phyloP scores from a whole-genome alignment of 169 alveolate species.

The Plasmodium cynomolgi region DNA sequence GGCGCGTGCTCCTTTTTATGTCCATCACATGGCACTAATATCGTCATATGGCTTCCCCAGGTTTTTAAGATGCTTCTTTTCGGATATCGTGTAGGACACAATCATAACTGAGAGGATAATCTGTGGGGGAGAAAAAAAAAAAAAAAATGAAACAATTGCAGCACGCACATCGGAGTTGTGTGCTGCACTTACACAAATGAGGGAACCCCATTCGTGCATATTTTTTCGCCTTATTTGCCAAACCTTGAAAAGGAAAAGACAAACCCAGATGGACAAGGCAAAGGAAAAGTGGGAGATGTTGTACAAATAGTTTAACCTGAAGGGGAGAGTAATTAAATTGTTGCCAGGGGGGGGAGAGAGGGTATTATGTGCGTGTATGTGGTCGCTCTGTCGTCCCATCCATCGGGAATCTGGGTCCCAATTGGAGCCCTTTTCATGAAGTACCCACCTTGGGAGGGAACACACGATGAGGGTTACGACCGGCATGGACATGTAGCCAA shows the following conservation, averaged over 20 bases:
- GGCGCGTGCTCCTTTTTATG: not conserved
- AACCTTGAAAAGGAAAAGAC: conserved; percentile 75
- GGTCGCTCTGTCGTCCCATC: not conserved
- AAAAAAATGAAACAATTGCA: conserved; percentile 1
- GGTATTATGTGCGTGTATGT: not conserved
- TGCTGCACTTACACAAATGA: not conserved
- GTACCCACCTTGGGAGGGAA: conserved; percentile 78
- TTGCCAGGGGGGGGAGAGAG: not conserved
- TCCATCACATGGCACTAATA: conserved; percentile 52
- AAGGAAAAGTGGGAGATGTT: conserved; percentile 61
- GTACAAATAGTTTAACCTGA: conserved; percentile 69
- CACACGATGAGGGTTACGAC: conserved; percentile 82
- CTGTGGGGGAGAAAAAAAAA: conserved; percentile 5
- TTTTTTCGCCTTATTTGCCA: not conserved
- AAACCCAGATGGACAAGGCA: conserved; percentile 69
- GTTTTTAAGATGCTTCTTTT: conserved; percentile 47
- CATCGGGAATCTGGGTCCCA: not conserved
- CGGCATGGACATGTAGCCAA: conserved; percentile 85
- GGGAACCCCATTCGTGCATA: not conserved
- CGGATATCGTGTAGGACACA: conserved; percentile 71
- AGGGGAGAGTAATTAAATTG: not conserved
- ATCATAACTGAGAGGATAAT: conserved; percentile 63
- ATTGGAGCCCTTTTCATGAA: not conserved
- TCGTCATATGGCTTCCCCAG: conserved; percentile 71
- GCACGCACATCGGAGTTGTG: not conserved